Evolutionary conservation across 768 basidiomycete species (phyloP), one percentile per base, ranked within the genome.

Genomic region (Auricularia sp.): DNA sequence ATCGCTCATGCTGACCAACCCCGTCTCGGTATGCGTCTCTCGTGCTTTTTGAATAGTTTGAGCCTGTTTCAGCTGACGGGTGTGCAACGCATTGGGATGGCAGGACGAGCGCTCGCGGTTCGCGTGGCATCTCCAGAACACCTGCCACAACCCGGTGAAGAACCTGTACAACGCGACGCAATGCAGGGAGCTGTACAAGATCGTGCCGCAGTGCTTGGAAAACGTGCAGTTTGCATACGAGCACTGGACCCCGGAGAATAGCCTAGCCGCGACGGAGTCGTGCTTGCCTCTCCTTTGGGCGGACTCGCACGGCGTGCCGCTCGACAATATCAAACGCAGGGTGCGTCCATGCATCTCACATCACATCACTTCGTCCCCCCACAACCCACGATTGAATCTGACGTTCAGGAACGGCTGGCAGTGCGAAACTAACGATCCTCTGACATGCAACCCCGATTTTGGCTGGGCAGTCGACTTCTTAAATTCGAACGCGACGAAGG

Each of bases 1-100:
- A 37, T 69, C 74, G 3, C 67, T 77, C 59, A 71, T 75, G 66
- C 35, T 75, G 51, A 74, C 71, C 66, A 77, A 76, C 67, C 74
- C 72, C 64, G 13, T 63, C 29, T 62, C 66, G 35, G 65, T 61
- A 66, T 63, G 63, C 62, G 64, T 34, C 37, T 58, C 35, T 34
- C 24, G 34, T 66, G 29, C 29, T 29, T 29, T 29, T 29, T 29
- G 29, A 29, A 29, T 29, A 29, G 29, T 29, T 29, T 2, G 29
- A 39, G 34, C 18, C 24, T 45, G 62, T 44, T 4, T 18, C 33
- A 47, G 42, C 29, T 10, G 44, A 42, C n/a, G 5, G 3, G 21
- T 14, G 21, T 11, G 47, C 47, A 8, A 51, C 37, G 34, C 11
- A 45, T 13, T 18, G n/a, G 51, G 24, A n/a, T 11, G 3, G 39